Percentiles rank a stretch among this genome's conserved stretches.
Evolutionary conservation across 257 asterid genomes (phyloP).

Genomic region (Cinchona pubescens): DNA sequence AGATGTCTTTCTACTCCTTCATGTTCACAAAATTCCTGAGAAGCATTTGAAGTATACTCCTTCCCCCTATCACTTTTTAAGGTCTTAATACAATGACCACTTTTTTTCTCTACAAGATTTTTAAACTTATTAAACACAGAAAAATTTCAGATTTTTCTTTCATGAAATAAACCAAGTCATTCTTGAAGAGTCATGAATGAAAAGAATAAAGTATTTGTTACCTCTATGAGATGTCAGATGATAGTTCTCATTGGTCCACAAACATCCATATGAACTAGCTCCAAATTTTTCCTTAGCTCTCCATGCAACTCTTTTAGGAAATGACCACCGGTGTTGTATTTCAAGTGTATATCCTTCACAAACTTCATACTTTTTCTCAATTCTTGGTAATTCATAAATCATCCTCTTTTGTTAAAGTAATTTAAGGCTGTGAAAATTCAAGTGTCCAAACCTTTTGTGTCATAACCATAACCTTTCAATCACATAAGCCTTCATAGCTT

Average conservation of each 20-base stretch:
- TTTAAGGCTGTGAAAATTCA: slow-evolving; percentile 12
- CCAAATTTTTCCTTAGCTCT: not conserved
- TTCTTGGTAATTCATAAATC: too few relatives aligned
- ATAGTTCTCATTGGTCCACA: too few relatives aligned
- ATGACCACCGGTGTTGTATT: not conserved
- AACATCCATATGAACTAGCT: slow-evolving; percentile 4
- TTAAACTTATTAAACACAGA: slow-evolving; percentile 5
- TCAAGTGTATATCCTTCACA: not conserved
- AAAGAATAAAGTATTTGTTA: too few relatives aligned
- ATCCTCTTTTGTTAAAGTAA: slow-evolving; percentile 11
- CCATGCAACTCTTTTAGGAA: not conserved
- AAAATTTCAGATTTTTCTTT: too few relatives aligned
- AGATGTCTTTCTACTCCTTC: too few relatives aligned
- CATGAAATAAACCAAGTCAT: not conserved
- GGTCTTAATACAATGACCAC: not conserved
- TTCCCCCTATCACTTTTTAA: slow-evolving; percentile 4
- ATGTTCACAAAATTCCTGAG: not conserved
- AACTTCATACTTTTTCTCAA: not conserved
- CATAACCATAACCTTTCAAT: too few relatives aligned
- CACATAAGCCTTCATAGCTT: too few relatives aligned
- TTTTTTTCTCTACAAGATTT: not conserved
- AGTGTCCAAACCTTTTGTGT: slow-evolving; percentile 12
- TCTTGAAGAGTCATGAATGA: slow-evolving; percentile 5
- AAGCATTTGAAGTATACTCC: not conserved
- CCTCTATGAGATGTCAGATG: too few relatives aligned